A percentile compares a stretch with the other conserved stretches of the same genome.
phyloP scores from a whole-genome alignment of 805 yeast genomes.

The Jamesozyma rosinii region DNA sequence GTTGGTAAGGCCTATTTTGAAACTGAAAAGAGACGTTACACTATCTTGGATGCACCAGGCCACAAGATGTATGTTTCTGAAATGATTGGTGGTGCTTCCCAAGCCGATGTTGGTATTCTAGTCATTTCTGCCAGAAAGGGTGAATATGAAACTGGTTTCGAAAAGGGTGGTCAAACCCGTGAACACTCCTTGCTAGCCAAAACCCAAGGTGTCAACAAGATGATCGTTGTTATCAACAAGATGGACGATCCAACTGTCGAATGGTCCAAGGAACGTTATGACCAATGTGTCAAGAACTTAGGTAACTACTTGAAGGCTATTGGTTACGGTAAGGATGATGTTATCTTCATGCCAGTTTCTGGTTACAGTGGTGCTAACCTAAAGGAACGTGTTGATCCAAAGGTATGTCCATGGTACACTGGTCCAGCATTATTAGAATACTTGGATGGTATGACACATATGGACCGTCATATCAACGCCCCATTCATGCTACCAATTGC shows the following conservation, averaged over 20 bases:
- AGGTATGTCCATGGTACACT: conserved; percentile 81
- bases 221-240: conserved; percentile 90
- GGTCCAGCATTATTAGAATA: conserved; percentile 91
- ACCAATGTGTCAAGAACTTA: conserved; percentile 85
- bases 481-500: conserved; percentile 97
- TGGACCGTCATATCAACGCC: conserved; percentile 79
- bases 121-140: conserved; percentile 98
- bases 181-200: conserved; percentile 96
- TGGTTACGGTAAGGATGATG: conserved; percentile 83
- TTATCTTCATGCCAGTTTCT: conserved; percentile 91
- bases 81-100: conserved; percentile 99
- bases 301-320: conserved; percentile 71
- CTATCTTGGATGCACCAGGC: conserved; percentile 98
- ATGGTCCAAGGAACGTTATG: conserved; percentile 94
- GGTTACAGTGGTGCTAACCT: conserved; percentile 97
- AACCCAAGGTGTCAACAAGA: conserved; percentile 94
- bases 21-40: conserved; percentile 95
- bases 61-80: conserved; percentile 98
- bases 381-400: conserved; percentile 68
- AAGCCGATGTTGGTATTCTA: conserved; percentile 95
- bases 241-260: conserved; percentile 97
- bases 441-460: conserved; percentile 72
- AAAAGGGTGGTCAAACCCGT: conserved; percentile 97
- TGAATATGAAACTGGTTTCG: conserved; percentile 98
- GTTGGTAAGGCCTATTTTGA: conserved; percentile 97